Conservation (phyloP, 2,329 filamentous ascomycete genomes). For the Penicillium palitans region DNA sequence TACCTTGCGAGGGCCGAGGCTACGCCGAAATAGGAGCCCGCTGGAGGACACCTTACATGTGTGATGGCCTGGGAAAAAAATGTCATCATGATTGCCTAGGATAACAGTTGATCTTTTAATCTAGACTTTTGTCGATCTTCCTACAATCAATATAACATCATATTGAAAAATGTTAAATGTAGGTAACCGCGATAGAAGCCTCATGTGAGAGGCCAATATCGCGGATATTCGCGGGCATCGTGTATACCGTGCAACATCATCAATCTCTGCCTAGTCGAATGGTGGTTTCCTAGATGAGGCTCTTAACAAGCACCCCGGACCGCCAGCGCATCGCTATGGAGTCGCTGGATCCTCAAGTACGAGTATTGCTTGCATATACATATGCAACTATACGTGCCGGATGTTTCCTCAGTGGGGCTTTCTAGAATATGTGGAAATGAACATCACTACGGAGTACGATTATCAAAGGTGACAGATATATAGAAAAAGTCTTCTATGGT, state of each 20-base stretch:
- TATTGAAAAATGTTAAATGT: not conserved
- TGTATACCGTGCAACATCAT: not conserved
- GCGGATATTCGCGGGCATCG: not conserved
- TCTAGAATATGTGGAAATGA: not conserved
- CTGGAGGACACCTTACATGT: not conserved
- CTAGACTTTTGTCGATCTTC: not conserved
- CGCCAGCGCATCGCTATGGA: slow-evolving; percentile 20
- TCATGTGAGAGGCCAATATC: not conserved
- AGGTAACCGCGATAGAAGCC: not conserved
- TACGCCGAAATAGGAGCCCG: not conserved
- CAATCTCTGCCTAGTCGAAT: not conserved
- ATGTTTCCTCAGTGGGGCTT: not conserved
- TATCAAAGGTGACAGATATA: too few species aligned
- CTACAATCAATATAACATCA: not conserved
- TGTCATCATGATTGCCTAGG: not conserved
- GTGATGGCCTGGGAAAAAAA: not conserved
- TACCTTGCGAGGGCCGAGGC: not conserved
- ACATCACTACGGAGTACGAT: too few species aligned
- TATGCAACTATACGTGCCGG: not conserved
- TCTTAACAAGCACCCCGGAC: slow-evolving; percentile 5
- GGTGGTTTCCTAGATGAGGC: not conserved
- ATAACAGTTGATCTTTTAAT: not conserved
- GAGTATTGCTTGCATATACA: slow-evolving; percentile 14
- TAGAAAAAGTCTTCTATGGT: too few species aligned
- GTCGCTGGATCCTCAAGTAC: not conserved